Conservation (phyloP, 75 land plant species). For the Chamaecyparis obtusa region DNA sequence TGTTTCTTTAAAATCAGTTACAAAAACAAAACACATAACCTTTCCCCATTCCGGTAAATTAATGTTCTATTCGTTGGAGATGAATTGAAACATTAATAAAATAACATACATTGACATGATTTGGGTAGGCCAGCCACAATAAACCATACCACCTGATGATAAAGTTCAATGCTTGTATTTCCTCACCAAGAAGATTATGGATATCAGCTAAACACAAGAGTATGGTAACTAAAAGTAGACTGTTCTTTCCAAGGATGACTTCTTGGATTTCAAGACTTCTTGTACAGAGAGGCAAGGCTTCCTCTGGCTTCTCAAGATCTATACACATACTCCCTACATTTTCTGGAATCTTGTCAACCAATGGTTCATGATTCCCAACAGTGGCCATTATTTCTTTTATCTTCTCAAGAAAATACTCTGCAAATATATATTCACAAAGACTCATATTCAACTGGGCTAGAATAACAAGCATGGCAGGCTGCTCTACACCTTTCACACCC, state of each 20-base stretch:
- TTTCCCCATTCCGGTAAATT: too few relatives aligned
- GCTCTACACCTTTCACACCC: slow-evolving; percentile 64
- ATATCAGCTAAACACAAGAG: too few relatives aligned
- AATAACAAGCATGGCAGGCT: slow-evolving; percentile 80
- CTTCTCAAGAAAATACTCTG: slow-evolving; percentile 44
- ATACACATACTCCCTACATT: slow-evolving; percentile 81
- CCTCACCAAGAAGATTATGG: too few relatives aligned
- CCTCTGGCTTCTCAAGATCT: slow-evolving; percentile 60
- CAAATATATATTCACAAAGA: slow-evolving; percentile 45
- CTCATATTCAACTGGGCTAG: slow-evolving; percentile 63
- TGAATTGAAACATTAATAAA: too few relatives aligned
- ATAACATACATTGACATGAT: too few relatives aligned
- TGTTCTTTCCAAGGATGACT: slow-evolving; percentile 52
- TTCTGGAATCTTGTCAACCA: slow-evolving; percentile 56
- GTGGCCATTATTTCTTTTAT: slow-evolving; percentile 35
- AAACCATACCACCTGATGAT: too few relatives aligned
- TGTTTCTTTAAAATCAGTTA: too few relatives aligned
- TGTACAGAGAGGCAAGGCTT: slow-evolving; percentile 39
- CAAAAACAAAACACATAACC: too few relatives aligned
- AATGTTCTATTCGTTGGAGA: too few relatives aligned
- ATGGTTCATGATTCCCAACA: slow-evolving; percentile 41
- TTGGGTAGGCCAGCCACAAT: too few relatives aligned
- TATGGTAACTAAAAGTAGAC: too few relatives aligned
- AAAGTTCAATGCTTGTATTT: too few relatives aligned
- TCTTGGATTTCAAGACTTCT: slow-evolving; percentile 62